A percentile compares a stretch with the other conserved stretches of the same genome.
These are phyloP conservation scores for Talaromyces verruculosus DNA, from an alignment of 2,329 filamentous ascomycete genomes.

Conservation along the genomic window DNA sequence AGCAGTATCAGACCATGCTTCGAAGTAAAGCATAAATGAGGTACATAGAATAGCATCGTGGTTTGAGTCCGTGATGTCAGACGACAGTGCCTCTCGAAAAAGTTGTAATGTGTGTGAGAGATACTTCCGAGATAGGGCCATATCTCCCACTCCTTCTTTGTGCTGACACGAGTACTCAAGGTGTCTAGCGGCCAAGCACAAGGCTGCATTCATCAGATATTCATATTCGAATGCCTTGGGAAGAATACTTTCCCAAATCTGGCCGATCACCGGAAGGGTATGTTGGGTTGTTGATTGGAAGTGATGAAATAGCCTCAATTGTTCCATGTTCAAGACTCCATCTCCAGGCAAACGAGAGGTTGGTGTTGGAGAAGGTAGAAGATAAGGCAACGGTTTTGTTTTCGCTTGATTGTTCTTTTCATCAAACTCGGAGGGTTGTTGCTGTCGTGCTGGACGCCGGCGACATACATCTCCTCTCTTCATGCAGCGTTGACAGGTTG, in stretches of 20 bases:
- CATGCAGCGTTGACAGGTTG: constrained; percentile 17
- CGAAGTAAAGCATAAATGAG: constrained; percentile 19
- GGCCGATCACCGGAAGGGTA: constrained; percentile 9
- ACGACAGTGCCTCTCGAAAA: constrained; percentile 1
- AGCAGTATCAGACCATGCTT: constrained; percentile 13
- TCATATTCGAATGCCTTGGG: constrained; percentile 16
- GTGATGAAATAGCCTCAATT: constrained; percentile 19
- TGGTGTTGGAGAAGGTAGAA: neutral
- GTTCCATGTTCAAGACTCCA: constrained; percentile 11
- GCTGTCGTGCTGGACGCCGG: neutral
- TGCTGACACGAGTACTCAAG: neutral
- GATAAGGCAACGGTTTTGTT: neutral
- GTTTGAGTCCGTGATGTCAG: constrained; percentile 1
- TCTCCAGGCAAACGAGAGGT: neutral
- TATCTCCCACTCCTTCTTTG: neutral
- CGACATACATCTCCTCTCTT: constrained; percentile 18
- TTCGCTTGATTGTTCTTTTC: neutral
- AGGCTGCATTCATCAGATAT: constrained; percentile 19
- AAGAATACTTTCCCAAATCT: constrained; percentile 16
- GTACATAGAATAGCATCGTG: constrained; percentile 15
- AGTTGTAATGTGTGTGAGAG: constrained; percentile 13
- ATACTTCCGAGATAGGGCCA: neutral
- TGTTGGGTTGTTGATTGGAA: constrained; percentile 16
- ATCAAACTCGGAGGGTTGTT: neutral
- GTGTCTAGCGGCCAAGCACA: constrained; percentile 18